Base-by-base conservation (phyloP, 257 asterid species). In the Przewalskia tangutica region DNA sequence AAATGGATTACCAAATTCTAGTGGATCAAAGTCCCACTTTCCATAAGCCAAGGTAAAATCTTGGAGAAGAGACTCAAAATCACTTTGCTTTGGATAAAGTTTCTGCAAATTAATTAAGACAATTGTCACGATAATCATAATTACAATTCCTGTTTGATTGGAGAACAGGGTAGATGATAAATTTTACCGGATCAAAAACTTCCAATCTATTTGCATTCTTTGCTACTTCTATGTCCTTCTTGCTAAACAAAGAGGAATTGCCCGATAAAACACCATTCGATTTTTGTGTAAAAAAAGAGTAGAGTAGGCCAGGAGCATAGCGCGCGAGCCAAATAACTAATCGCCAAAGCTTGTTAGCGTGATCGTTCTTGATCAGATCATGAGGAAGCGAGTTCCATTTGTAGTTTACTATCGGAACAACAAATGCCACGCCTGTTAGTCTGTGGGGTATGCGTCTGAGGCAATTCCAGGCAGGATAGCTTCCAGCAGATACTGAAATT, bases 11-110 rank as follows among this genome's bases (percentile, higher is more conserved):
- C 76, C 4, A 6, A 92, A 85, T 80, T 90, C 97, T 85, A 91
- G 78, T 1, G 98, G 98, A 63, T 95, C 98, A 44, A 95, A 95
- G 59, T 95, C 97, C 98, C 98, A 95, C 85, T 88, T 91, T n/a
- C 94, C 90, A 34, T 89, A 95, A 1, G 94, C 98, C 73, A 92
- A 95, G 13, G 88, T 83, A 32, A 91, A 85, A 87, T 95, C 98
- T 14, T 91, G 89, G 13, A 90, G 91, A 42, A 95, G 86, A 77
- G 98, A 92, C 82, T 95, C 94, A 36, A 91, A 93, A 17, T 86
- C 86, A 1, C 58, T 80, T 62, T 84, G 85, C 8, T 90, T 50
- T 83, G 95, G 95, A 17, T 55, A 55, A 55, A 55, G 23, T 17
- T 55, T 55, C 62, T 55, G 62, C 62, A 16, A 55, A 16, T 55